Base-by-base conservation (phyloP, 495 filamentous ascomycete genomes). In the Alectoria sarmentosa region DNA sequence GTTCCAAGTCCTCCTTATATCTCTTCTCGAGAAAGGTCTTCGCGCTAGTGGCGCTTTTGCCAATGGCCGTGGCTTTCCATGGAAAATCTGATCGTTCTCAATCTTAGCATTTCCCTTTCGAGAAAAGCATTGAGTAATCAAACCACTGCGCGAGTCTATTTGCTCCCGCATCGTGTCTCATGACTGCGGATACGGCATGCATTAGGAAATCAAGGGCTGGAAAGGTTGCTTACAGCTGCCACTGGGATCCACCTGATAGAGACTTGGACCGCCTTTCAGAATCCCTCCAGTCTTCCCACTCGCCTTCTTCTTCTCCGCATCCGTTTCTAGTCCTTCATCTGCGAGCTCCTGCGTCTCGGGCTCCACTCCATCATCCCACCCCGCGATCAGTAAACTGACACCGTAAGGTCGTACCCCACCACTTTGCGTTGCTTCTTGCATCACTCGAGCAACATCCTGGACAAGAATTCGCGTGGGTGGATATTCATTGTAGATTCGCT, bases 401-500 rank as follows among this genome's bases (percentile, higher is more conserved):
- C 94, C 94, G 73, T 97, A 99, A n/a, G 94, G 94, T 54, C 94
- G 85, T 63, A 99, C 93, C 83, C 94, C 94, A 75, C 92, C 94
- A 62, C 89, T 93, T 77, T 99, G 94, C 52, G 94, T 99, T 36
- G 94, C 94, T 77, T 99, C 94, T 75, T 99, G 95, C 88, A 99
- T 96, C 63, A 96, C 92, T 69, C 91, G 85, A 54, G 94, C 94
- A 60, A 99, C 93, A 72, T 99, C 95, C 78, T 99, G 94, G 63
- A 99, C 94, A 75, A 99, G 81, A 84, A 99, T 99, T 67, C 94
- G 85, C 36, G 95, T 99, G 14, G 94, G 94, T 19, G 94, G 94
- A 83, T 99, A 99, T 81, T 99, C 94, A 78, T 99, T 99, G 82
- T 99, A 99, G 76, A 99, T 90, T 75, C 94, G 91, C 83, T 99